Conservation (phyloP, 352 stramenopile species). For the Pythium rishiriense region DNA sequence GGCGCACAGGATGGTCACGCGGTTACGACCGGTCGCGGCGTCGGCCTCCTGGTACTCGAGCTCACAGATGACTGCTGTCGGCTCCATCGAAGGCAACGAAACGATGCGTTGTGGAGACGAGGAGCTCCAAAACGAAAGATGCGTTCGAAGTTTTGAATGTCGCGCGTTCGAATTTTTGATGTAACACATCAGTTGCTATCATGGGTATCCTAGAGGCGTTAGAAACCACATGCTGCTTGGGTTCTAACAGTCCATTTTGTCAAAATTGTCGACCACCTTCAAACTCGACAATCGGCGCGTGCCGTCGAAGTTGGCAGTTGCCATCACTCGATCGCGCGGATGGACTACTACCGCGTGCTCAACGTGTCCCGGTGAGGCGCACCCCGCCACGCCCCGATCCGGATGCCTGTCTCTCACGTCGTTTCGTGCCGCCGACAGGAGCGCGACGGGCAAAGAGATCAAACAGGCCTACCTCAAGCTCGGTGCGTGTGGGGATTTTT, state of each 20-base stretch:
- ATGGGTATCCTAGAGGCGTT: background rate
- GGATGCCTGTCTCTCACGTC: conserved; percentile 3
- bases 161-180: conserved; percentile 26
- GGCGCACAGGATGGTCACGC: conserved; percentile 39
- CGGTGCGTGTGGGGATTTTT: conserved; percentile 29
- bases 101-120: conserved; percentile 1
- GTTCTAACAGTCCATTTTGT: background rate
- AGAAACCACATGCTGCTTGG: too few relatives aligned
- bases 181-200: conserved; percentile 5
- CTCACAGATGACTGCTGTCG: conserved; percentile 34
- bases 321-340: conserved; percentile 8
- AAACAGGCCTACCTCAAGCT: conserved; percentile 80
- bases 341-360: conserved; percentile 83
- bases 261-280: conserved; percentile 16
- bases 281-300: background rate
- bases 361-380: conserved; percentile 59
- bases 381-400: background rate
- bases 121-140: background rate
- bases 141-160: conserved; percentile 15
- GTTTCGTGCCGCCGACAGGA: conserved; percentile 28
- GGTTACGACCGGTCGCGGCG: conserved; percentile 47
- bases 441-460: conserved; percentile 70
- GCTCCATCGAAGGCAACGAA: conserved; percentile 4
- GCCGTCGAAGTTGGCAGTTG: conserved; percentile 7
- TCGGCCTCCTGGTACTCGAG: conserved; percentile 65